phyloP scores from a whole-genome alignment of 192 early-diverging fungal genomes.

The Entophlyctis helioformis region DNA sequence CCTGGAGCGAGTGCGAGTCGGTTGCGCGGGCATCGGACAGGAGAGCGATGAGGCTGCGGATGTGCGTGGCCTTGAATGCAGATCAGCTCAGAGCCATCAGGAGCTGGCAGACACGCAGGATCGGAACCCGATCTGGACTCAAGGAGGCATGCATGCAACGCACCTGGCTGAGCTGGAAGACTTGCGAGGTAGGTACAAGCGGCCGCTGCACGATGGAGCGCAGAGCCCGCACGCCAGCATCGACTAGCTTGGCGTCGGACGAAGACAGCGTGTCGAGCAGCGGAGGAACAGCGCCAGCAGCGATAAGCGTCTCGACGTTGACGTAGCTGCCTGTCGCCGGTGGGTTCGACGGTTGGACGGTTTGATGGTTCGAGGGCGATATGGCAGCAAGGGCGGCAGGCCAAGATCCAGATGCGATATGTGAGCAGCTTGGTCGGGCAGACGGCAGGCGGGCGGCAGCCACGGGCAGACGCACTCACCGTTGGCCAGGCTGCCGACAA shows the following conservation, averaged over 20 bases:
- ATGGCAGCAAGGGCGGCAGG: conserved; percentile 52
- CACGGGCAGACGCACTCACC: background rate
- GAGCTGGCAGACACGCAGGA: too few relatives aligned
- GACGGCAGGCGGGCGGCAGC: conserved; percentile 2
- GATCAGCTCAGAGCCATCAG: too few relatives aligned
- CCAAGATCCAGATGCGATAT: too few relatives aligned
- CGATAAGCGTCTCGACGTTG: conserved; percentile 44
- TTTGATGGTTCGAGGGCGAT: conserved; percentile 41
- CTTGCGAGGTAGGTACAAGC: conserved; percentile 16
- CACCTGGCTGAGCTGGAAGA: conserved; percentile 5
- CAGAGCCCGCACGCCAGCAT: conserved; percentile 53
- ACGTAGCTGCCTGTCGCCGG: too few relatives aligned
- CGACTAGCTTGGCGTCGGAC: conserved; percentile 34
- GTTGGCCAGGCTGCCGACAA: too few relatives aligned
- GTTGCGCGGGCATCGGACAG: too few relatives aligned
- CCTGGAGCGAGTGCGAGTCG: background rate
- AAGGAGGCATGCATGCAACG: too few relatives aligned
- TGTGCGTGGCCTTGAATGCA: too few relatives aligned
- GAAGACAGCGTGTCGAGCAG: conserved; percentile 30
- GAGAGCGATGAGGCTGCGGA: too few relatives aligned
- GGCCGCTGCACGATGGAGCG: conserved; percentile 51
- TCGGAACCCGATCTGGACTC: too few relatives aligned
- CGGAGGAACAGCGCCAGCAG: conserved; percentile 42
- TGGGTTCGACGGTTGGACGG: too few relatives aligned
- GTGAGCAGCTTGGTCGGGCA: too few relatives aligned